A percentile compares a stretch with the other conserved stretches of the same genome.
phyloP scores from a whole-genome alignment of 148 eudicot genomes.

The Cornus suecica region DNA sequence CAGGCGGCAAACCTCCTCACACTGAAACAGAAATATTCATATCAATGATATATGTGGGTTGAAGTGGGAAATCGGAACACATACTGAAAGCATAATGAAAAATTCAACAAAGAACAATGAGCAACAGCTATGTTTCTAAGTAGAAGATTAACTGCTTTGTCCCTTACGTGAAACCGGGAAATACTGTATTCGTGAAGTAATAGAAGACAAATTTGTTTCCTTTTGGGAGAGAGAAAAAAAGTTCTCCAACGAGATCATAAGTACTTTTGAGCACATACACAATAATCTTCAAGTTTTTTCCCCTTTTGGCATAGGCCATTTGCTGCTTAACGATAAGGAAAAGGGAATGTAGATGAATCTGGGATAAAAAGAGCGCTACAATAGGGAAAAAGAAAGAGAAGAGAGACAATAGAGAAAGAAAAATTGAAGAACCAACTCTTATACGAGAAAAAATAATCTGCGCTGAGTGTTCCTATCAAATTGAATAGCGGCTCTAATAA shows the following conservation, averaged over 20 bases:
- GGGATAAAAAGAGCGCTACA: too few relatives aligned
- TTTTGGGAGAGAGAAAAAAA: neutral
- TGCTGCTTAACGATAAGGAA: too few relatives aligned
- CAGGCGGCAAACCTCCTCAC: conserved; percentile 95
- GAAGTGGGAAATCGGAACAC: neutral
- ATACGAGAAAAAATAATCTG: too few relatives aligned
- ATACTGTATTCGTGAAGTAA: neutral
- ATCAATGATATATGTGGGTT: conserved; percentile 2
- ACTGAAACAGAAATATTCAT: conserved; percentile 37
- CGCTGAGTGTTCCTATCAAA: too few relatives aligned
- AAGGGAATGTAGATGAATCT: too few relatives aligned
- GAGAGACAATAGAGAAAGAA: too few relatives aligned
- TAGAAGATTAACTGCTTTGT: neutral
- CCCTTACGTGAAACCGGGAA: neutral
- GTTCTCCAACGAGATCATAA: neutral
- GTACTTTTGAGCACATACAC: too few relatives aligned
- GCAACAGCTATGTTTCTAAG: neutral
- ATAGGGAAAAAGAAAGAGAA: too few relatives aligned
- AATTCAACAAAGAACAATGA: neutral
- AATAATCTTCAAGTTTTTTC: too few relatives aligned
- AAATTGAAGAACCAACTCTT: too few relatives aligned
- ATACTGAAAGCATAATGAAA: neutral
- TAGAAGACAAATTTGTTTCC: neutral
- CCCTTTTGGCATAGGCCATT: too few relatives aligned
- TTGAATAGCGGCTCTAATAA: too few relatives aligned